Evolutionary conservation across 345 rosid species (phyloP), one percentile per base, ranked within the genome.

Genomic region (Dipteronia dyeriana): DNA sequence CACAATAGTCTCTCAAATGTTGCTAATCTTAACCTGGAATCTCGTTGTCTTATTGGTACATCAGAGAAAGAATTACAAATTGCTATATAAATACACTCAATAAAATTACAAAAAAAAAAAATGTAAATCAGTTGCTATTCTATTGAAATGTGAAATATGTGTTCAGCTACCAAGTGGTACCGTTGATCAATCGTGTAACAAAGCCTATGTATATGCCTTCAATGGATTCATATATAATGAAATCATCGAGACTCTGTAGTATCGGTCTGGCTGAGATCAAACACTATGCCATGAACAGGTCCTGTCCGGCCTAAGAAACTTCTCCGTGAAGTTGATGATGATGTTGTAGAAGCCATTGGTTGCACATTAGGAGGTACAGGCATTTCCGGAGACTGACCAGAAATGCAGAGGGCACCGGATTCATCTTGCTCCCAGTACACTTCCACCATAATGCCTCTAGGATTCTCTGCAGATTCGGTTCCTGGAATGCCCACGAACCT

Each of bases 371-470:
- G 79, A 65, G 98, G 98, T 13, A 92, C 43, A 7, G 93, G 86
- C 75, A 83, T 92, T 80, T 96, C 98, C 2, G 85, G 29, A 4
- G 97, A 92, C 80, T 92, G 95, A 34, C 97, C 91, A 17, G 97
- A 89, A 69, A 91, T 91, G 88, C 97, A 90, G 78, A 94, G 92
- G 53, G 90, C 72, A n/a, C 99, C 97, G 2, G 91, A 75, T 54
- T 91, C 97, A 67, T 96, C 98, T 84, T 94, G 95, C 75, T 87
- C 87, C 97, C 97, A 94, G 82, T 88, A 88, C 7, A 94, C 98
- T 90, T 94, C 99, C 38, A 94, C 98, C 98, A 92, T 94, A 9
- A 88, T 14, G 26, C 93, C 98, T 68, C 87, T 81, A 0, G 95
- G 95, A 82, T 90, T 86, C 81, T 88, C 95, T 1, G 67, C 63